Evolutionary conservation across 148 eudicot genomes (phyloP), one percentile per base, ranked within the genome.

Genomic region (Rhododendron kiyosumense): DNA sequence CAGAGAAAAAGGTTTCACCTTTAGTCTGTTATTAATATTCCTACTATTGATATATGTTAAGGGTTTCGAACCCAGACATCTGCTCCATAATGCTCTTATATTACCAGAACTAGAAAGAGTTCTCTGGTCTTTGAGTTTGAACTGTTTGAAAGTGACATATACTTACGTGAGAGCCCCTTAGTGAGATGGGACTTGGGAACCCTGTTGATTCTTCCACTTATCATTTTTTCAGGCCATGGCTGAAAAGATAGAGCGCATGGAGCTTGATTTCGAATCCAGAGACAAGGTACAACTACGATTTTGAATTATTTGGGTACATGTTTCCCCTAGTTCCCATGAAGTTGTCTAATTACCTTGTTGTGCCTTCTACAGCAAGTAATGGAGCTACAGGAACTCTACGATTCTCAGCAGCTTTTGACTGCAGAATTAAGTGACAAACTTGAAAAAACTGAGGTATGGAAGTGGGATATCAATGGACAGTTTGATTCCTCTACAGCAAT

Each of bases 221-320:
- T 85, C 34, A 79, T 61, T 30, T 46, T 82, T 51, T 71, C 89
- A 97, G 99, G 98, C 99, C 52, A 89, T 97, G 94, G 83, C 95
- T 10, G 99, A 95, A 87, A 95, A 93, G 87, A 92, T 95, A 52
- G 96, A 95, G 88, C 94, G 91, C 78, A 93, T 94, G 95, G 98
- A 95, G 84, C 95, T 92, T 88, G 98, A 93, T 85, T 89, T 91
- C 51, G 98, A 97, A 43, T 86, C 94, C 79, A 92, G 93, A 89
- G 98, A 96, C 89, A 97, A 95, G 98, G 99, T 97, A 89, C 24
- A 84, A 1, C 81, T 4, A 79, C 9, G 3, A 41, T 15, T 76
- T 14, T 65, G 17, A 71, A 10, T 67, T n/a, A 59, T 48, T 52
- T 71, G n/a, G 34, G 30, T 38, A 7, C 41, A 59, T 78, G 30